These are phyloP conservation scores for Podaxis carcinomalis DNA, from an alignment of 768 basidiomycete genomes.

Conservation along the genomic window DNA sequence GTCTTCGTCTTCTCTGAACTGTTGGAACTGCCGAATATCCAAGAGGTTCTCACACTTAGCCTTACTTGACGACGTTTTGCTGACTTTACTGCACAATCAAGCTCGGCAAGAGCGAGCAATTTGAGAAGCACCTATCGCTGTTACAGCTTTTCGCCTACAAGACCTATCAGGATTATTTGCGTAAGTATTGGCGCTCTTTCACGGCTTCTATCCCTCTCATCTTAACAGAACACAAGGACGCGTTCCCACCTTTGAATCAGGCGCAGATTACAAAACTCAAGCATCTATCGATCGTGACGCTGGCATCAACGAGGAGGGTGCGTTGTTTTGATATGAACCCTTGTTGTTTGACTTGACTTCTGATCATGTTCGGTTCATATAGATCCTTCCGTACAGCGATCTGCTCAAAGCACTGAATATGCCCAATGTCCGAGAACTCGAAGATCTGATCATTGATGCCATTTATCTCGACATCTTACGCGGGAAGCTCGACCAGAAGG, in stretches of 20 bases:
- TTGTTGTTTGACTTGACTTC: background rate
- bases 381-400: constrained; percentile 81
- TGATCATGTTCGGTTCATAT: constrained; percentile 2
- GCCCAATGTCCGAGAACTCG: constrained; percentile 79
- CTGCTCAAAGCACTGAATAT: constrained; percentile 72
- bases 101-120: constrained; percentile 65
- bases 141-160: constrained; percentile 89
- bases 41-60: constrained; percentile 54
- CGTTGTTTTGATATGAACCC: constrained; percentile 21
- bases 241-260: constrained; percentile 62
- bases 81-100: constrained; percentile 24
- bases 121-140: constrained; percentile 56
- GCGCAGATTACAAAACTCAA: constrained; percentile 86
- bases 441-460: constrained; percentile 95
- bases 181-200: constrained; percentile 34
- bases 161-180: constrained; percentile 78
- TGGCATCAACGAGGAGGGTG: constrained; percentile 76
- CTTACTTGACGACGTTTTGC: background rate
- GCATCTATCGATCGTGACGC: constrained; percentile 86
- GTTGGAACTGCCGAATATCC: constrained; percentile 75
- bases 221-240: constrained; percentile 55
- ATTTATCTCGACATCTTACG: constrained; percentile 89
- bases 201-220: constrained; percentile 11
- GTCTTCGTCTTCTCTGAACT: constrained; percentile 93
- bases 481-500: constrained; percentile 92